Base-by-base conservation (phyloP, 2,329 filamentous ascomycete genomes). In the Pseudogymnoascus verrucosus region DNA sequence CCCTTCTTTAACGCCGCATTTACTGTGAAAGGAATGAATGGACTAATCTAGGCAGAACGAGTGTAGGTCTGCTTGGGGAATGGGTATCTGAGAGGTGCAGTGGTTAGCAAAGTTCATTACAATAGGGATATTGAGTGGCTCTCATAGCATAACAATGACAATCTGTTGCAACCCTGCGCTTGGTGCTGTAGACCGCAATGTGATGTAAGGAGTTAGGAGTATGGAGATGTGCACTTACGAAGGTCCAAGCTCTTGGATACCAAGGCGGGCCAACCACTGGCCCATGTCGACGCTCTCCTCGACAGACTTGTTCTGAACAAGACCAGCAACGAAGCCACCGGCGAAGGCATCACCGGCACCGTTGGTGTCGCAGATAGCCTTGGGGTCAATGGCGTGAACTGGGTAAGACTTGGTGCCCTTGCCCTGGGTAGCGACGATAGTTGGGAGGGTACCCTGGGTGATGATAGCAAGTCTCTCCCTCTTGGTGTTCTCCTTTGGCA, bases 311-410 rank as follows among this genome's bases (percentile, higher is more conserved):
- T 89, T 91, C 77, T 93, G 83, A 67, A 96, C 88, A 68, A 98
- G 82, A 74, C 93, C 95, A 62, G 95, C 95, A 64, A 91, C 82
- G 79, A 99, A 92, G 68, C 95, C 95, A 74, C 92, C 95, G 65
- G 95, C 93, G 73, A 99, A 99, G 62, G 95, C 93, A 75, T 99
- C 95, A 75, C 92, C 95, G 67, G 95, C 95, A 75, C 95, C 95
- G 75, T 93, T 98, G 77, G 93, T 98, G 79, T 99, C 95, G 77
- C 89, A 89, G 78, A 99, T 98, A 79, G 90, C 81, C 61, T 85
- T 83, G 75, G 84, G 80, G 69, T 85, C 81, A 71, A 99, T 93
- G 71, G 85, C 82, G 75, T 90, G 91, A 61, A 99, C 92, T 19
- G 88, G 83, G 80, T 87, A 95, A 76, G 90, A 84, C 79, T 88